Evolutionary conservation across 495 filamentous ascomycete genomes (phyloP), one percentile per base, ranked within the genome.

Genomic region (Glarea lozoyensis): DNA sequence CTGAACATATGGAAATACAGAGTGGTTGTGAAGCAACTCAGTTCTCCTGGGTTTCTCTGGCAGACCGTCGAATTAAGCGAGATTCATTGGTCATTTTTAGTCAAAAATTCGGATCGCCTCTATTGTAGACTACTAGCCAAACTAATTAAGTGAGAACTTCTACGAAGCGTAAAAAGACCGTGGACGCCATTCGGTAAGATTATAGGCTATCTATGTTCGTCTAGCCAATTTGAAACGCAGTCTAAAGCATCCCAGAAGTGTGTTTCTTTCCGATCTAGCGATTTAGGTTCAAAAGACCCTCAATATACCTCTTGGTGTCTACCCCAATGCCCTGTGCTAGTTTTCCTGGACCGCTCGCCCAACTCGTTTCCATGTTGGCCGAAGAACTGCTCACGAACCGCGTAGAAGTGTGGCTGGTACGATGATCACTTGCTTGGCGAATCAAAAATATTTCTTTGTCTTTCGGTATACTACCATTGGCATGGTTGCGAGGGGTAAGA

Each of bases 311-410:
- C 59, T 81, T 72, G 30, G 88, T 84, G 73, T 95, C 88, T 44
- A 94, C 69, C 0, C 88, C 88, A 50, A 95, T 81, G 3, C 88
- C 88, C 60, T 90, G 86, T n/a, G 80, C 82, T 43, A 93, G 56
- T 79, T 20, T 78, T 57, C 66, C 70, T 66, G 48, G 70, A 50
- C 33, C 64, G 54, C 48, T 71, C 64, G 60, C 72, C 68, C 53
- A 74, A 47, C 40, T 67, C 47, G 46, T 70, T 49, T 57, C 58
- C 44, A 63, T 40, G 24, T 10, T 13, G 4, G 20, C 25, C 4
- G 49, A 45, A 38, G 46, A 39, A 10, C 46, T 42, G 21, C 40
- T 46, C 17, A 33, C 40, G 37, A 53, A 53, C 24, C 45, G 42
- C 10, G 41, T 64, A 57, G 25, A 43, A 53, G 18, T 58, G 12